These are phyloP conservation scores for Penicillium macrosclerotiorum DNA, from an alignment of 495 filamentous ascomycete species.

Conservation along the genomic window DNA sequence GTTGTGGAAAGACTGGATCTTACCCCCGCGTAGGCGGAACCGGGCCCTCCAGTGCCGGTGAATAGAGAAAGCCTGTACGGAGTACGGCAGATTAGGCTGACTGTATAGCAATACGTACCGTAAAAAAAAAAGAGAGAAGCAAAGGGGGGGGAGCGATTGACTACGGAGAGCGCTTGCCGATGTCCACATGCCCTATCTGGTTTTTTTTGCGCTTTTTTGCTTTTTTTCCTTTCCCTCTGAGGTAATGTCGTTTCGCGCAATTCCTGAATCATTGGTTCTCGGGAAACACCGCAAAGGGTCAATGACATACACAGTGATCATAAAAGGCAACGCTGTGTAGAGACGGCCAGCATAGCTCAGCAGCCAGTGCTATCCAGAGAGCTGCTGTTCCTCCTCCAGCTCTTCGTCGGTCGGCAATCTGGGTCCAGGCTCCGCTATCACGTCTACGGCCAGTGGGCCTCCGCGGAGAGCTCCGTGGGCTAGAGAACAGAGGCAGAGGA, in stretches of 20 bases:
- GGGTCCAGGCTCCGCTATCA: conserved; percentile 5
- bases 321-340: too few relatives aligned
- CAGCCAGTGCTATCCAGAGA: too few relatives aligned
- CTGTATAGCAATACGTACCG: too few relatives aligned
- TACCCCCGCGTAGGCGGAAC: conserved; percentile 38
- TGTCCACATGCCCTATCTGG: background rate
- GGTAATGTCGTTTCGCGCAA: too few relatives aligned
- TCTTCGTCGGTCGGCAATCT: conserved; percentile 3
- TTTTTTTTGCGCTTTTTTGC: background rate
- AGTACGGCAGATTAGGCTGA: too few relatives aligned
- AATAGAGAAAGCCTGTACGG: conserved; percentile 4
- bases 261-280: background rate
- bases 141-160: background rate
- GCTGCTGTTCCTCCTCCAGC: too few relatives aligned
- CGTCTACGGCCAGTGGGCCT: conserved; percentile 8
- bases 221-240: background rate
- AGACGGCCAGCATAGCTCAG: too few relatives aligned
- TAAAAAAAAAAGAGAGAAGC: conserved; percentile 8
- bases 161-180: background rate
- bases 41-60: conserved; percentile 20
- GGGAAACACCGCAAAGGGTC: background rate
- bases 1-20: conserved; percentile 10
- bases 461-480: conserved; percentile 16
- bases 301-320: conserved; percentile 1
- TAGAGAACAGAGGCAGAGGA: background rate